Conservation (phyloP, 495 filamentous ascomycete genomes). For the Staphylotrichum tortipilum region DNA sequence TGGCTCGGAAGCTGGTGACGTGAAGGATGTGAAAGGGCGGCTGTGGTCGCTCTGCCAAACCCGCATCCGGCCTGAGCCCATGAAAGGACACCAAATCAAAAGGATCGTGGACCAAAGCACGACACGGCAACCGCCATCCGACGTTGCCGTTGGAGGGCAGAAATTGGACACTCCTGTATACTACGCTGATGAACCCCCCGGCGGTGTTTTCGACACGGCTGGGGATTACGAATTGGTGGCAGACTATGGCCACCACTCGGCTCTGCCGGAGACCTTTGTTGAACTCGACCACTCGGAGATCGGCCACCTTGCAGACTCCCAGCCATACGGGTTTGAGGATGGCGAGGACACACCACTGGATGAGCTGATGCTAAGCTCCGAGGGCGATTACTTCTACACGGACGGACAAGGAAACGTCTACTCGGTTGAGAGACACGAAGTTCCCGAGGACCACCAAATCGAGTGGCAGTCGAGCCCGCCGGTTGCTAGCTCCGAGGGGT, state of each 20-base stretch:
- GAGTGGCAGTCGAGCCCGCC: background rate
- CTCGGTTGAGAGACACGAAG: slow-evolving; percentile 1
- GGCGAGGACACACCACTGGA: background rate
- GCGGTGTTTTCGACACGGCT: background rate
- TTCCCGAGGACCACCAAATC: background rate
- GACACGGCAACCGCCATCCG: background rate
- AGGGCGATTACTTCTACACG: slow-evolving; percentile 23
- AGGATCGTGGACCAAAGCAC: background rate
- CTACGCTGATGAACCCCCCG: background rate
- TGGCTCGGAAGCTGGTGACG: background rate
- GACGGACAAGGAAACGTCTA: slow-evolving; percentile 19
- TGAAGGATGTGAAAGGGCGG: slow-evolving; percentile 3
- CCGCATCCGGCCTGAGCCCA: slow-evolving; percentile 11
- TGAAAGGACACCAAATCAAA: background rate
- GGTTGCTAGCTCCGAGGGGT: background rate
- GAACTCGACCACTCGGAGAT: background rate
- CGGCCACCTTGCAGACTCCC: background rate
- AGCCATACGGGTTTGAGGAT: background rate
- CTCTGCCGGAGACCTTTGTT: background rate
- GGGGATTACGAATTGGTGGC: background rate
- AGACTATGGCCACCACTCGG: background rate
- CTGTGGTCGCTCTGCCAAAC: slow-evolving; percentile 24
- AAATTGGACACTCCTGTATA: background rate
- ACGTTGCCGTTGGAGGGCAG: background rate
- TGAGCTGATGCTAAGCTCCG: slow-evolving; percentile 6